Base-by-base conservation (phyloP, 2,329 filamentous ascomycete genomes). In the Nigrograna mackinnonii region DNA sequence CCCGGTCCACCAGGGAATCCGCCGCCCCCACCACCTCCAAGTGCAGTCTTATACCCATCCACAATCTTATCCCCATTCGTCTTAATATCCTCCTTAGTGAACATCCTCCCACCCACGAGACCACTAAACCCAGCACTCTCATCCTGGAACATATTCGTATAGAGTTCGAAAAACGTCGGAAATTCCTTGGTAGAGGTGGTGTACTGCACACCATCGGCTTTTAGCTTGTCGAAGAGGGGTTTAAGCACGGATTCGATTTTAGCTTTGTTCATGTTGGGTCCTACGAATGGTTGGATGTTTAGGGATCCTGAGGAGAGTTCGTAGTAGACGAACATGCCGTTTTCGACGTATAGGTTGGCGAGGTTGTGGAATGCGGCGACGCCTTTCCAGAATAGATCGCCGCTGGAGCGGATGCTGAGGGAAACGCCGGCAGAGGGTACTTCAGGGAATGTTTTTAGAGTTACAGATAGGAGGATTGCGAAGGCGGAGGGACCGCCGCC, bases 241-340 rank as follows among this genome's bases (percentile, higher is more conserved):
- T 48, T 42, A n/a, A 48, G 16, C 12, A 50, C 42, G 18, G 17
- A 4, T 35, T 39, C 33, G 31, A 50, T 41, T 20, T 46, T 43
- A 3, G 47, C 39, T 2, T 13, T 31, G 21, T 41, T 36, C 45
- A 48, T 49, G 39, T 48, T 50, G 7, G 47, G 47, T 3, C 37
- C 47, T 2, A 50, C 47, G 34, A 50, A 45, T 6, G 47, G 47
- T 26, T 50, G 45, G n/a, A 49, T 22, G 19, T 41, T 41, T 12
- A 50, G 37, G 12, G n/a, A 22, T 17, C 28, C 22, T 12, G 31
- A 13, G 21, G 20, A 39, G 14, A 49, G 42, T 30, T 50, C 45
- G 26, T 45, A 48, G 35, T 50, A 50, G n/a, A 48, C 44, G 30
- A 50, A 50, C 44, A 48, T 47, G 22, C 47, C 47, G 26, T 50